phyloP scores from a whole-genome alignment of 2,329 filamentous ascomycete genomes.

The Aschersonia sp. region DNA sequence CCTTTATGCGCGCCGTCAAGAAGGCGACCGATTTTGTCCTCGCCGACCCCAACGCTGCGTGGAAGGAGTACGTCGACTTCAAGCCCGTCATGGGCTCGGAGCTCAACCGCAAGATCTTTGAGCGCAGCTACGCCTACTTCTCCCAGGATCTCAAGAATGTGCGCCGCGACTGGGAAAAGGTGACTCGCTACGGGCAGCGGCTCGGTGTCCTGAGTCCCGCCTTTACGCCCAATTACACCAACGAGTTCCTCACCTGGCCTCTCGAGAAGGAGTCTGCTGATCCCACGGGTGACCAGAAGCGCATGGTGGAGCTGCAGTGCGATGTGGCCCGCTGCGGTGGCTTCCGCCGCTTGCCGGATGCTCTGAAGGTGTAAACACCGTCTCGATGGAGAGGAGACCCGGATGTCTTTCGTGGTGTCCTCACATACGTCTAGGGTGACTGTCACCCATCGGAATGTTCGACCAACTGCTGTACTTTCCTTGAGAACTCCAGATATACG shows the following conservation, averaged over 20 bases:
- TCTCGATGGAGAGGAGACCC: background rate
- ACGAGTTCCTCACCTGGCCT: conserved; percentile 51
- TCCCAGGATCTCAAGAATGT: conserved; percentile 64
- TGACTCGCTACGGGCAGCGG: conserved; percentile 62
- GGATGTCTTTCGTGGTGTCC: no score
- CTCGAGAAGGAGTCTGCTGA: conserved; percentile 51
- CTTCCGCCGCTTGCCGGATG: conserved; percentile 33
- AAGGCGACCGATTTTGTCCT: conserved; percentile 60
- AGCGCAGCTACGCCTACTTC: conserved; percentile 66
- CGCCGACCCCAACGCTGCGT: conserved; percentile 44
- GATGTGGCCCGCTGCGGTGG: conserved; percentile 50
- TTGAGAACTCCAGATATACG: background rate
- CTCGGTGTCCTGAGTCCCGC: conserved; percentile 47
- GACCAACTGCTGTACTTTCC: background rate
- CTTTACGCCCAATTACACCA: conserved; percentile 64
- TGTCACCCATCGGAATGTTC: no score
- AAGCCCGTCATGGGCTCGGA: conserved; percentile 55
- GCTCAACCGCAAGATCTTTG: conserved; percentile 66
- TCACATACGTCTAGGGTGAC: no score
- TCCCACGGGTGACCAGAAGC: conserved; percentile 59
- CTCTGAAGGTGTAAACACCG: conserved; percentile 2
- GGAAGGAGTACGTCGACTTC: conserved; percentile 54
- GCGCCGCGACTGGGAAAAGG: conserved; percentile 59
- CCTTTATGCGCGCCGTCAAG: conserved; percentile 62
- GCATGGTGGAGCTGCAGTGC: conserved; percentile 55